Conservation (phyloP, 2,329 filamentous ascomycete species). For the Whalleya microplaca region DNA sequence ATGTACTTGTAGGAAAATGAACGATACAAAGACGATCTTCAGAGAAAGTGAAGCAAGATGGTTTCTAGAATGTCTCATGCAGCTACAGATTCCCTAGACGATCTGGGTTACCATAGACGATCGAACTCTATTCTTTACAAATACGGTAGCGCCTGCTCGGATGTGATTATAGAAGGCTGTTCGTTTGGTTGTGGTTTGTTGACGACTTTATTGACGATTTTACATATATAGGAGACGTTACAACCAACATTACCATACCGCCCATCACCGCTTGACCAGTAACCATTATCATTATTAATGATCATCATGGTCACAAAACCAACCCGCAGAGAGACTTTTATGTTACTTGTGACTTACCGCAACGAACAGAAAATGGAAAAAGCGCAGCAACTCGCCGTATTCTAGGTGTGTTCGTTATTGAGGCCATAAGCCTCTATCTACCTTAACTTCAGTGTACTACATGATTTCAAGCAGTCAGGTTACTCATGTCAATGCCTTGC, state of each 20-base stretch:
- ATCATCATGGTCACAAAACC: not conserved
- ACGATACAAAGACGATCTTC: not conserved
- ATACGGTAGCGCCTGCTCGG: not conserved
- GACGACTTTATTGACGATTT: not conserved
- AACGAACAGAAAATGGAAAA: too few species aligned
- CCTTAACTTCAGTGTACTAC: too few species aligned
- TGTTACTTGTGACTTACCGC: not conserved
- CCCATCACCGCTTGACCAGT: not conserved
- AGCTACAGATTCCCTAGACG: not conserved
- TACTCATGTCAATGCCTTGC: too few species aligned
- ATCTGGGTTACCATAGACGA: not conserved
- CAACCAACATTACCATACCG: not conserved
- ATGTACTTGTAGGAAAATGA: not conserved
- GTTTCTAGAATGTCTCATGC: not conserved
- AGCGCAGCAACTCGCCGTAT: not conserved
- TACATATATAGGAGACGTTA: not conserved
- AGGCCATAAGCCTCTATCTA: too few species aligned
- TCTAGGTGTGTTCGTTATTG: not conserved
- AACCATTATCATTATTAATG: not conserved
- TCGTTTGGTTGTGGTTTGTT: not conserved
- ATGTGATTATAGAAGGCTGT: not conserved
- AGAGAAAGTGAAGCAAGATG: not conserved
- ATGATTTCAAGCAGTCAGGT: not conserved
- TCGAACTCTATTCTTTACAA: not conserved
- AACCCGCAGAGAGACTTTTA: not conserved